phyloP scores from a whole-genome alignment of 225 moss, liverwort and hornwort species.

The Marchantia paleacea region DNA sequence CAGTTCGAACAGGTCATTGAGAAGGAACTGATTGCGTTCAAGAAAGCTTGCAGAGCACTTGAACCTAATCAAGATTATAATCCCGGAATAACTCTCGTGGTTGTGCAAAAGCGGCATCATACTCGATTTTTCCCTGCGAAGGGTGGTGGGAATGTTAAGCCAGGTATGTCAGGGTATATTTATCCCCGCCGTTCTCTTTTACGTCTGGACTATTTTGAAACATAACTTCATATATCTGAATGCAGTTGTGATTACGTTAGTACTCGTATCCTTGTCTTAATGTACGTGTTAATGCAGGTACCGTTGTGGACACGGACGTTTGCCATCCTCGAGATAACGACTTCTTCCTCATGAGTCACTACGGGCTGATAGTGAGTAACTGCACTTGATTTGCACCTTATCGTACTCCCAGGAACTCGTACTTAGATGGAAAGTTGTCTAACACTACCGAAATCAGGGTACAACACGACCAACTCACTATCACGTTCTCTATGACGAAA shows the following conservation, averaged over 20 bases:
- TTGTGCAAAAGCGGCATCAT: constrained; percentile 91
- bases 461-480: constrained; percentile 91
- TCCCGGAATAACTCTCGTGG: constrained; percentile 71
- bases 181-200: neutral
- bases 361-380: constrained; percentile 66
- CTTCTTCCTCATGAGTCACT: constrained; percentile 86
- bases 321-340: constrained; percentile 90
- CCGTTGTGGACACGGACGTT: constrained; percentile 78
- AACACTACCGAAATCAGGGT: constrained; percentile 47
- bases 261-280: too few species aligned
- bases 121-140: constrained; percentile 77
- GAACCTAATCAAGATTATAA: constrained; percentile 47
- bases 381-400: neutral
- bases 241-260: too few species aligned
- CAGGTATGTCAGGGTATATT: constrained; percentile 42
- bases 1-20: constrained; percentile 89
- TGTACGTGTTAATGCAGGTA: constrained; percentile 46
- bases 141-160: constrained; percentile 60
- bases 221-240: too few species aligned
- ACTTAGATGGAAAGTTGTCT: neutral
- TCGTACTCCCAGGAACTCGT: neutral
- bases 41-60: constrained; percentile 60
- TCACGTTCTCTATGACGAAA: constrained; percentile 88
- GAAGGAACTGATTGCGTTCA: constrained; percentile 70
- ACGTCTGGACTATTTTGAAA: too few species aligned